These are phyloP conservation scores for Geotrichum cucujoidarum DNA, from an alignment of 1,139 yeast species.

Conservation along the genomic window DNA sequence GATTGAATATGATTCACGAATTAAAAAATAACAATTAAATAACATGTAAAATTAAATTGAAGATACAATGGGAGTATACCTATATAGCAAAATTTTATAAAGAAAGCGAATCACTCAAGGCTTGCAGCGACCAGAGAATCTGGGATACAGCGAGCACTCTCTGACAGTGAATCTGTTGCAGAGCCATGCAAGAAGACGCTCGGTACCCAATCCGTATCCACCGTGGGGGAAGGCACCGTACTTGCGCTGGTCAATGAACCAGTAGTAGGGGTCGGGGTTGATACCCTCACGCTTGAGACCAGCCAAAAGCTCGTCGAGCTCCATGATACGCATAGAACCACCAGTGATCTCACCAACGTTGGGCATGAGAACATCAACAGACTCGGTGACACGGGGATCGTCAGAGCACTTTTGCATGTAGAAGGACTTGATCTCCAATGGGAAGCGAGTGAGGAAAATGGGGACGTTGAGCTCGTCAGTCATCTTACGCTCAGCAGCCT, in stretches of 20 bases:
- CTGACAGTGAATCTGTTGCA: conserved; percentile 96
- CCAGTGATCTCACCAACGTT: conserved; percentile 98
- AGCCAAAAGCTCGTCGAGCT: conserved; percentile 73
- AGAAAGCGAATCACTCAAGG: conserved; percentile 47
- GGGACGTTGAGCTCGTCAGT: conserved; percentile 92
- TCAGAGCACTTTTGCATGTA: conserved; percentile 92
- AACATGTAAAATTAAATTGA: no score
- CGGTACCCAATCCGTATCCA: conserved; percentile 98
- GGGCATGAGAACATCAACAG: conserved; percentile 97
- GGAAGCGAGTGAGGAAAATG: conserved; percentile 87
- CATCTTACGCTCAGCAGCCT: conserved; percentile 99
- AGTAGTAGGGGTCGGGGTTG: conserved; percentile 75
- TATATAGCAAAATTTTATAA: not conserved
- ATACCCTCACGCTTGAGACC: conserved; percentile 92
- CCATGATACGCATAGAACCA: conserved; percentile 95
- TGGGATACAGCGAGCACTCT: conserved; percentile 95
- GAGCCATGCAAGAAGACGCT: conserved; percentile 96
- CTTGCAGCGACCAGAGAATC: conserved; percentile 95
- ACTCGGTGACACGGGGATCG: conserved; percentile 92
- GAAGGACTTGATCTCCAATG: conserved; percentile 93
- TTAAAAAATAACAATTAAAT: no score
- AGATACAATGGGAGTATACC: no score
- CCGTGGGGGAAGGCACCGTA: conserved; percentile 99
- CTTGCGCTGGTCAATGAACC: conserved; percentile 94
- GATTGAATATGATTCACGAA: no score